Evolutionary conservation across 345 rosid genomes (phyloP), one percentile per base, ranked within the genome.

Genomic region (Xanthoceras sorbifolium): DNA sequence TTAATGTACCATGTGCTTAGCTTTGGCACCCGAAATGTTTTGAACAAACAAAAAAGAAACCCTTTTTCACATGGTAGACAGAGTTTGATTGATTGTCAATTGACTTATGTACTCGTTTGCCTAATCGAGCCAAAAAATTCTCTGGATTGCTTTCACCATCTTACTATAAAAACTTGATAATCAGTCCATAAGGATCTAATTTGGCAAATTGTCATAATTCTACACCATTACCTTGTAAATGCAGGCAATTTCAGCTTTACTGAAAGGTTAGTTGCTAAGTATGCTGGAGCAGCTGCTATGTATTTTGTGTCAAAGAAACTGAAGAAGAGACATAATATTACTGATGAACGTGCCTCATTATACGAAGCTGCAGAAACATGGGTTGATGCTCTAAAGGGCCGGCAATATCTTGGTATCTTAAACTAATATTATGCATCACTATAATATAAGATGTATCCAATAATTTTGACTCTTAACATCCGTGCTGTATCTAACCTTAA

Each of bases 271-370:
- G 84, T 90, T 17, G 97, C 94, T 0, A 96, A 96, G 76, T 92
- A 96, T 81, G 92, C 90, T 40, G 97, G 98, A 76, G 99, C 97
- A 62, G 86, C 92, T 14, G 97, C 95, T 11, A 93, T 96, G 99
- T 92, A 90, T 81, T 87, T 96, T 64, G 97, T 96, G 26, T 90
- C 99, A 0, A 96, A 93, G 88, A 96, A 92, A 75, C 82, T 93
- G 81, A 96, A 93, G 88, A 96, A 92, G 91, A 93, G 66, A 73
- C 87, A 96, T 80, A 92, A 93, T 83, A 96, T 96, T 52, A 92
- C 88, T 6, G 98, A 96, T 78, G 98, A 93, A 79, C 93, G 94
- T 69, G 91, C 89, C 1, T 85, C 97, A 74, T 85, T 96, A 69
- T 94, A 96, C 66, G 93, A 86, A 31, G 97, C 99, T 80, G 98